phyloP scores from a whole-genome alignment of 176 grass and related monocot species.

The Bromus sterilis region DNA sequence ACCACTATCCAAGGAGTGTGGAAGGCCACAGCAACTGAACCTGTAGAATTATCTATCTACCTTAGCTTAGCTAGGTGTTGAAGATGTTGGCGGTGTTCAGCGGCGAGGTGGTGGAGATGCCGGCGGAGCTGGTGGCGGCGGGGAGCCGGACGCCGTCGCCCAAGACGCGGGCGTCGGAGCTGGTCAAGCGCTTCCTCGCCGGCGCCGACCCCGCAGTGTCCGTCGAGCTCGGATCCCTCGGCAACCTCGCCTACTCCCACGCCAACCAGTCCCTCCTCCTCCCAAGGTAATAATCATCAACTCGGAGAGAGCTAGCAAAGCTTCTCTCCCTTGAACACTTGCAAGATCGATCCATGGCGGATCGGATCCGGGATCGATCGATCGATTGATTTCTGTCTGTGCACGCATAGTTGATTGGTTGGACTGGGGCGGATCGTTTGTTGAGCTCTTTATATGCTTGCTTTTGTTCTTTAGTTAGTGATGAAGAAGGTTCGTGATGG shows the following conservation, averaged over 20 bases:
- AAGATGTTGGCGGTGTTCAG: conserved; percentile 89
- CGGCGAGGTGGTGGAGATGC: conserved; percentile 84
- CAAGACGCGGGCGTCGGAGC: conserved; percentile 64
- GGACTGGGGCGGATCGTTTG: not conserved
- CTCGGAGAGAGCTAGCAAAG: not conserved
- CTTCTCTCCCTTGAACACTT: not conserved
- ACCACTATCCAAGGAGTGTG: conserved; percentile 11
- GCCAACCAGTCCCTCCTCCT: conserved; percentile 57
- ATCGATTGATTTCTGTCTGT: not conserved
- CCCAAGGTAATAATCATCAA: conserved; percentile 39
- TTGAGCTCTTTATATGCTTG: not conserved
- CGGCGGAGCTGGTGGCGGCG: conserved; percentile 80
- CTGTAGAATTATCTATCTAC: not conserved
- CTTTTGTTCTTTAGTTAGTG: not conserved
- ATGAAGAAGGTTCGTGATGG: not conserved
- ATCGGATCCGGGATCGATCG: not conserved
- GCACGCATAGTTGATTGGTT: not conserved
- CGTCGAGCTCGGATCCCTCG: conserved; percentile 46
- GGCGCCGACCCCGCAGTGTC: conserved; percentile 51
- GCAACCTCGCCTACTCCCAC: conserved; percentile 73
- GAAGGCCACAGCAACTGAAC: not conserved
- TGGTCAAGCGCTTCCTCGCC: conserved; percentile 56
- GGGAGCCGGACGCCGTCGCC: conserved; percentile 95
- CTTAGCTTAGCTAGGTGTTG: not conserved
- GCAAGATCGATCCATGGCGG: conserved; percentile 1